Evolutionary conservation across 2,329 filamentous ascomycete genomes (phyloP).

Genomic region (Ophiostoma sp.): DNA sequence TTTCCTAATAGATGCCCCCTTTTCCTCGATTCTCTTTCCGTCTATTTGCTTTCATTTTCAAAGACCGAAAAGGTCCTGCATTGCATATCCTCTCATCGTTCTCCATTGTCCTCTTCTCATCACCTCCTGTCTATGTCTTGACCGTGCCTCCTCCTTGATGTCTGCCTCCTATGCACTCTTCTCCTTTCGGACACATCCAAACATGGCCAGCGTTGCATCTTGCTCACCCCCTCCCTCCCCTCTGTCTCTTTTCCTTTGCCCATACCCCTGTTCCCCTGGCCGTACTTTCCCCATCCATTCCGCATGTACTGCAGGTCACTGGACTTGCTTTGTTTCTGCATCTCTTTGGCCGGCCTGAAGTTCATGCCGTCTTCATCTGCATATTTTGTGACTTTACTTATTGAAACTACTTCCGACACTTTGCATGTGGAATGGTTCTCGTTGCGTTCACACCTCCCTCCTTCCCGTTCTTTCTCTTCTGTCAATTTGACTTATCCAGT

Average conservation of each 20-base stretch:
- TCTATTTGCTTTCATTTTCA: not conserved
- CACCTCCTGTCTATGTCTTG: not conserved
- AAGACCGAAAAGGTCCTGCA: not conserved
- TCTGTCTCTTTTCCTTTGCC: not conserved
- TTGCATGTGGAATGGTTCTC: not conserved
- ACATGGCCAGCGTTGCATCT: not conserved
- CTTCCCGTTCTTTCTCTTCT: not conserved
- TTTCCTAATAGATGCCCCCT: not conserved
- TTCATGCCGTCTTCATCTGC: not conserved
- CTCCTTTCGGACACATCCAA: not conserved
- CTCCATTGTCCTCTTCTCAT: not conserved
- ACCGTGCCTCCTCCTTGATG: constrained; percentile 1
- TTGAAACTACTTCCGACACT: not conserved
- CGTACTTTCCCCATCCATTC: constrained; percentile 19
- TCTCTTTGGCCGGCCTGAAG: not conserved
- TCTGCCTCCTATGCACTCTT: not conserved
- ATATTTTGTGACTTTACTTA: not conserved
- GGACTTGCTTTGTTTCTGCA: constrained; percentile 27
- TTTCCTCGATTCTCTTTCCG: constrained; percentile 29
- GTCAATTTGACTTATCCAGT: not conserved
- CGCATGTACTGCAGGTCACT: constrained; percentile 27
- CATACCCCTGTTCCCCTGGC: not conserved
- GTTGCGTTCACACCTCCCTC: constrained; percentile 17
- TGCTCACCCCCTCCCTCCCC: not conserved
- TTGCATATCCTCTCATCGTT: constrained; percentile 10